These are phyloP conservation scores for Eragrostis curvula DNA, from an alignment of 176 grass and related monocot species.

Conservation along the genomic window DNA sequence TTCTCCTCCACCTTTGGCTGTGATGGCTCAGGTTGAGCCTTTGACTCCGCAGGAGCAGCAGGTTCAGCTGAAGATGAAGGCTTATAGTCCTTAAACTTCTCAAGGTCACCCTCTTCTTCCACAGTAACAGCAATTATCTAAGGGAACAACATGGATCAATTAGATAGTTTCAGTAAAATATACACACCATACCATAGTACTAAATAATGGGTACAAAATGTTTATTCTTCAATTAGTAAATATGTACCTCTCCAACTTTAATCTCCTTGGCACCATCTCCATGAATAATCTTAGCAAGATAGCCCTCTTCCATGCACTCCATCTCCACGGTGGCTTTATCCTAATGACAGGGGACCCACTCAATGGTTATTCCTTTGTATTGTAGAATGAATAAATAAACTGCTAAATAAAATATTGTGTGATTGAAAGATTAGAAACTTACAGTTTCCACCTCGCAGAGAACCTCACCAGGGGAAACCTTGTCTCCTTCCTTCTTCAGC, in stretches of 20 bases:
- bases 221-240: constrained; percentile 22
- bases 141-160: background rate
- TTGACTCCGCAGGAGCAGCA: constrained; percentile 50
- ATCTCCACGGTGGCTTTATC: constrained; percentile 96
- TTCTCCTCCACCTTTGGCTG: constrained; percentile 65
- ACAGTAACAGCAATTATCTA: constrained; percentile 86
- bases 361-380: constrained; percentile 31
- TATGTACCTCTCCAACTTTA: constrained; percentile 90
- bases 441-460: constrained; percentile 97
- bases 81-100: constrained; percentile 91
- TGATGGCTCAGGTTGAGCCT: constrained; percentile 47
- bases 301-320: constrained; percentile 99
- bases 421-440: constrained; percentile 39
- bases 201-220: background rate
- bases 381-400: constrained; percentile 18
- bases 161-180: constrained; percentile 4
- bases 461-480: constrained; percentile 87
- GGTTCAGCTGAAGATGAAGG: constrained; percentile 64
- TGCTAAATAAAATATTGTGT: constrained; percentile 10
- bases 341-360: constrained; percentile 45
- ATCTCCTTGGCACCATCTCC: constrained; percentile 96
- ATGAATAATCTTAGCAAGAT: constrained; percentile 92
- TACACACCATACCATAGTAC: background rate
- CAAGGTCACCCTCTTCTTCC: constrained; percentile 90
- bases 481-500: constrained; percentile 98